A percentile compares a stretch with the other conserved stretches of the same genome.
These are phyloP conservation scores for Suhomyces guaymorum DNA, from an alignment of 1,139 yeast genomes.

Conservation along the genomic window DNA sequence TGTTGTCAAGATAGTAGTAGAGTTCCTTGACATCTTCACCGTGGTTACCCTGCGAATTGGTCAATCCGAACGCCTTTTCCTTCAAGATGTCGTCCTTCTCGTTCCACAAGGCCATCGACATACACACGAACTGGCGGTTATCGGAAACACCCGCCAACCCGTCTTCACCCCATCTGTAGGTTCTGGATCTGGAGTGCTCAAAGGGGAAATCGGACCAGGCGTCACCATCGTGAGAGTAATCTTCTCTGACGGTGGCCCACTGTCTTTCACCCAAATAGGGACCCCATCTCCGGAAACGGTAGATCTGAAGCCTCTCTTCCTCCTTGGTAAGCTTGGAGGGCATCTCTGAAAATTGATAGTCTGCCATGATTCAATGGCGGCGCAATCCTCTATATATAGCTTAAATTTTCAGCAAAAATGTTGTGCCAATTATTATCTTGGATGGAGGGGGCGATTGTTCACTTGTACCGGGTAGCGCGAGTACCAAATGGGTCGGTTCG, in stretches of 20 bases:
- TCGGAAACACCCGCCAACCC: slow-evolving; percentile 93
- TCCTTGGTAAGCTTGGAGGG: slow-evolving; percentile 48
- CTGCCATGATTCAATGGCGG: slow-evolving; percentile 1
- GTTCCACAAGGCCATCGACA: slow-evolving; percentile 88
- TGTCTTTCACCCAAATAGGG: slow-evolving; percentile 88
- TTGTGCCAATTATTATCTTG: background rate
- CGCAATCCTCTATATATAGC: slow-evolving; percentile 1
- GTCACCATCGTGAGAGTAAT: slow-evolving; percentile 82
- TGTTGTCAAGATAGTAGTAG: slow-evolving; percentile 82
- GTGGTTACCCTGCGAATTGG: slow-evolving; percentile 93
- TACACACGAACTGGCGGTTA: slow-evolving; percentile 74
- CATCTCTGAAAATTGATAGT: slow-evolving; percentile 7
- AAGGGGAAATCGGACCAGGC: slow-evolving; percentile 94
- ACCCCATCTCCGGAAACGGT: slow-evolving; percentile 73
- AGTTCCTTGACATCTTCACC: slow-evolving; percentile 93
- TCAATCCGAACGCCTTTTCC: slow-evolving; percentile 85
- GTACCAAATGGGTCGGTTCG: too few relatives aligned
- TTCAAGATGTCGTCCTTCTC: slow-evolving; percentile 84
- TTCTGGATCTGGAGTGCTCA: slow-evolving; percentile 80
- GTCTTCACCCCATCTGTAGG: slow-evolving; percentile 96
- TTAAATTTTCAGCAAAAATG: background rate
- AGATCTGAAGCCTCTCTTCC: slow-evolving; percentile 66
- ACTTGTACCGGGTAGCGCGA: slow-evolving; percentile 4
- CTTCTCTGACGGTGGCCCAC: slow-evolving; percentile 96
- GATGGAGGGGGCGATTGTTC: slow-evolving; percentile 1